These are phyloP conservation scores for Teunomyces tritomae DNA, from an alignment of 805 yeast genomes.

Conservation along the genomic window DNA sequence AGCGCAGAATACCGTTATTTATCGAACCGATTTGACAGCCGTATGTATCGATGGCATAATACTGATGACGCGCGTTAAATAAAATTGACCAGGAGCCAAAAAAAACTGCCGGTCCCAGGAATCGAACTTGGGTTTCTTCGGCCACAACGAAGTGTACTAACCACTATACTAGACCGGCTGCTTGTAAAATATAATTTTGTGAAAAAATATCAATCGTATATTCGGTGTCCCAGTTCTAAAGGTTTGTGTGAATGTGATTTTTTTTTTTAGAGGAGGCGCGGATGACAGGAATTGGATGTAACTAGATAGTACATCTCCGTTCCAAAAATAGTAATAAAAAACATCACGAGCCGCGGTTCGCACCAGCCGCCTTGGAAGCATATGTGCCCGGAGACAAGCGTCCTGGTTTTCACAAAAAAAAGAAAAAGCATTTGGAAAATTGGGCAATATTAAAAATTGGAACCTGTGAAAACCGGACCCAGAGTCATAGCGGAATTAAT, in stretches of 20 bases:
- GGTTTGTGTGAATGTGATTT: no score
- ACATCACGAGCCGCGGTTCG: neutral
- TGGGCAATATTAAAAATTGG: neutral
- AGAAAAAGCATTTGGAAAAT: neutral
- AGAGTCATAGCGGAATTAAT: neutral
- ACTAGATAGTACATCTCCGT: neutral
- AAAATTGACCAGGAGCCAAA: slow-evolving; percentile 11
- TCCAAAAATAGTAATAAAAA: neutral
- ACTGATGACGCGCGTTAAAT: no score
- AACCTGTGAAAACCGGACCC: neutral
- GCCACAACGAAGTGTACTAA: slow-evolving; percentile 73
- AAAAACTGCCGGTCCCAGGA: slow-evolving; percentile 62
- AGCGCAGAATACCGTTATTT: neutral
- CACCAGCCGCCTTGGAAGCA: no score
- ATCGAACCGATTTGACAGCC: neutral
- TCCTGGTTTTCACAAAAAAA: neutral
- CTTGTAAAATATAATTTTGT: neutral
- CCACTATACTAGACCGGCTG: slow-evolving; percentile 59
- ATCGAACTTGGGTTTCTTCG: slow-evolving; percentile 73
- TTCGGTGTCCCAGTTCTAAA: no score
- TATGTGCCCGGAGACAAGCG: neutral
- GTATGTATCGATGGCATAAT: neutral
- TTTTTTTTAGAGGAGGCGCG: no score
- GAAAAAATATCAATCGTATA: no score
- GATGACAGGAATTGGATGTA: neutral